phyloP scores from a whole-genome alignment of 148 eudicot species.

The Simmondsia chinensis region DNA sequence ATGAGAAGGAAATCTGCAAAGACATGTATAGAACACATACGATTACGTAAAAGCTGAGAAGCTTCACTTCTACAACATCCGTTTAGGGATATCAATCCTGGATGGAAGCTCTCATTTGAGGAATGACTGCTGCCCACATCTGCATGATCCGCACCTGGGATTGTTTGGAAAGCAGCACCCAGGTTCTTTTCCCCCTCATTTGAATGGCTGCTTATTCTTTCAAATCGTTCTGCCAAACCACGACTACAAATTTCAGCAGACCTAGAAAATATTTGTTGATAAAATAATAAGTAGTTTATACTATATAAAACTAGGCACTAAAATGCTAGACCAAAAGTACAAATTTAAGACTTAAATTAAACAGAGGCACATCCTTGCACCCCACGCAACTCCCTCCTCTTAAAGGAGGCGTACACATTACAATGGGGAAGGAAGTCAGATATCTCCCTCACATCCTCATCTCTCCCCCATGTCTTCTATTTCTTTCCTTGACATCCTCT shows the following conservation, averaged over 20 bases:
- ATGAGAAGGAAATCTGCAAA: not conserved
- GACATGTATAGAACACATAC: slow-evolving; percentile 21
- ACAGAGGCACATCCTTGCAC: too few relatives aligned
- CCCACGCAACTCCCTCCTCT: too few relatives aligned
- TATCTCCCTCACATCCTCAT: too few relatives aligned
- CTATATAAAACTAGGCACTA: too few relatives aligned
- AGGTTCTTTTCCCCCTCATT: slow-evolving; percentile 51
- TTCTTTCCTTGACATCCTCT: too few relatives aligned
- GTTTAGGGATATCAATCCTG: slow-evolving; percentile 36
- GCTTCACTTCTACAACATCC: slow-evolving; percentile 63
- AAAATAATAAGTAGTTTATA: too few relatives aligned
- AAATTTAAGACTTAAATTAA: too few relatives aligned
- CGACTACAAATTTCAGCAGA: slow-evolving; percentile 7
- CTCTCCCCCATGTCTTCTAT: too few relatives aligned
- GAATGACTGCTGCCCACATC: slow-evolving; percentile 31
- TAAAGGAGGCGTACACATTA: too few relatives aligned
- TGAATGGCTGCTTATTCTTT: slow-evolving; percentile 30
- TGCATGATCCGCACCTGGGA: slow-evolving; percentile 18
- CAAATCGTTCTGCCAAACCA: slow-evolving; percentile 36
- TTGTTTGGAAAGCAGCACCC: slow-evolving; percentile 23
- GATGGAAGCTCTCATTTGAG: slow-evolving; percentile 25
- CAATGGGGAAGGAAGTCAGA: too few relatives aligned
- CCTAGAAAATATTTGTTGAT: too few relatives aligned
- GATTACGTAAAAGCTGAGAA: slow-evolving; percentile 48
- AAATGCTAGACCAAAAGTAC: too few relatives aligned